Conservation (phyloP, 192 early-diverging fungal genomes). For the Coemansia sp. region DNA sequence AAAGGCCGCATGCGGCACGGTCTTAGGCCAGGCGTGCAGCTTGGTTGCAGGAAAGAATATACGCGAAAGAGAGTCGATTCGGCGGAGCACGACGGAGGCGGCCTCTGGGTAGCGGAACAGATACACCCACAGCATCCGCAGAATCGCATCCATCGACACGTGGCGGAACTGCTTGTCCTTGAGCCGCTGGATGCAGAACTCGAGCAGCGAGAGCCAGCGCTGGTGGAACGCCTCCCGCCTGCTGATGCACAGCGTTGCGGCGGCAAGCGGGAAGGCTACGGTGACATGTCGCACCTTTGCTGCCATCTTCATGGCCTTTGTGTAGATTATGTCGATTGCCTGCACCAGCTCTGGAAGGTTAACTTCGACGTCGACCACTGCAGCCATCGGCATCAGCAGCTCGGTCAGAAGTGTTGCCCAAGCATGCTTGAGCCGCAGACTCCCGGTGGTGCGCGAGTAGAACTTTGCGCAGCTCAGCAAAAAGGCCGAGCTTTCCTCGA, state of each 20-base stretch:
- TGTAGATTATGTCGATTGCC: conserved; percentile 87
- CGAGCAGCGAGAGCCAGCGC: conserved; percentile 71
- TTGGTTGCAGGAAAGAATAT: conserved; percentile 57
- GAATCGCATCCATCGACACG: conserved; percentile 75
- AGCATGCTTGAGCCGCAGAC: conserved; percentile 81
- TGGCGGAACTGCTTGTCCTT: conserved; percentile 74
- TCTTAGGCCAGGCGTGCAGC: conserved; percentile 56
- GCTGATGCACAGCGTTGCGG: conserved; percentile 89
- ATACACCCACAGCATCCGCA: conserved; percentile 90
- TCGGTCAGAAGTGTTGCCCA: conserved; percentile 90
- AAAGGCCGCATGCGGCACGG: conserved; percentile 47
- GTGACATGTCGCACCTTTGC: conserved; percentile 78
- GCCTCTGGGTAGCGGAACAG: conserved; percentile 86
- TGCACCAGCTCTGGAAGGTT: conserved; percentile 93
- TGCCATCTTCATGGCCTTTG: conserved; percentile 88
- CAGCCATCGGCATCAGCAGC: conserved; percentile 87
- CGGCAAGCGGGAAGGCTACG: conserved; percentile 81
- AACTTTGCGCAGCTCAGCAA: conserved; percentile 86
- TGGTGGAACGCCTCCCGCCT: conserved; percentile 84
- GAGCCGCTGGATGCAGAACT: conserved; percentile 67
- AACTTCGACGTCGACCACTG: conserved; percentile 88
- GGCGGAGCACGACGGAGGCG: conserved; percentile 41
- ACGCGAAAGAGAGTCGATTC: conserved; percentile 53
- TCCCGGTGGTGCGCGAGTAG: conserved; percentile 76
- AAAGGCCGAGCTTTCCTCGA: conserved; percentile 96